Evolutionary conservation across 768 basidiomycete species (phyloP).

Genomic region (Leccinum incarnatum): DNA sequence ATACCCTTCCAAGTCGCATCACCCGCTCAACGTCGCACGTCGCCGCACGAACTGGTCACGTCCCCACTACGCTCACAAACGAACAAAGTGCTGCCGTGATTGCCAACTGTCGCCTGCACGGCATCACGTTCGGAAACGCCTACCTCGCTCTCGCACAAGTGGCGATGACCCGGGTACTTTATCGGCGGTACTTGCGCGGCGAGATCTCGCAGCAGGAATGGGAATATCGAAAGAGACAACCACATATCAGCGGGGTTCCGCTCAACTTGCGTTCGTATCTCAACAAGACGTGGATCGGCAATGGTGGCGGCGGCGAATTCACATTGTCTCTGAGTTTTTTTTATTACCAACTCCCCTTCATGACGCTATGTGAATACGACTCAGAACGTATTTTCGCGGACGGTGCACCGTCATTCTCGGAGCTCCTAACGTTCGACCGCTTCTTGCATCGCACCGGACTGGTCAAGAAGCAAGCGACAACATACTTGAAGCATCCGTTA

Average conservation of each 20-base stretch:
- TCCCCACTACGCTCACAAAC: constrained; percentile 25
- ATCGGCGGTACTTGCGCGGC: constrained; percentile 44
- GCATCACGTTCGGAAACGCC: constrained; percentile 51
- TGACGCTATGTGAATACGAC: constrained; percentile 35
- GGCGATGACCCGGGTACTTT: constrained; percentile 50
- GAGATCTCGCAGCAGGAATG: constrained; percentile 53
- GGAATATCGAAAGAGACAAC: constrained; percentile 47
- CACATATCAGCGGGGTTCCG: constrained; percentile 49
- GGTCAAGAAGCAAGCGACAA: constrained; percentile 36
- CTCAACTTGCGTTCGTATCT: constrained; percentile 50
- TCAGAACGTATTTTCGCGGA: not conserved
- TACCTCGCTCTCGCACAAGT: constrained; percentile 51
- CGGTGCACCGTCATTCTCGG: constrained; percentile 38
- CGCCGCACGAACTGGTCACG: constrained; percentile 35
- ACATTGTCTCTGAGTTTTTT: constrained; percentile 44
- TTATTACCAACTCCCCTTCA: constrained; percentile 43
- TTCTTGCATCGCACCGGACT: constrained; percentile 44
- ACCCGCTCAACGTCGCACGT: constrained; percentile 34
- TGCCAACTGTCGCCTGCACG: constrained; percentile 39
- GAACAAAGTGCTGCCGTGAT: constrained; percentile 34
- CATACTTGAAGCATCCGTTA: constrained; percentile 41
- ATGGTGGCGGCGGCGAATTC: constrained; percentile 44
- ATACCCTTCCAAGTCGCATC: constrained; percentile 48
- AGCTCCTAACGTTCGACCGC: constrained; percentile 42
- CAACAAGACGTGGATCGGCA: constrained; percentile 42